Base-by-base conservation (phyloP, 176 grass and related monocot genomes). In the Juncus effusus region DNA sequence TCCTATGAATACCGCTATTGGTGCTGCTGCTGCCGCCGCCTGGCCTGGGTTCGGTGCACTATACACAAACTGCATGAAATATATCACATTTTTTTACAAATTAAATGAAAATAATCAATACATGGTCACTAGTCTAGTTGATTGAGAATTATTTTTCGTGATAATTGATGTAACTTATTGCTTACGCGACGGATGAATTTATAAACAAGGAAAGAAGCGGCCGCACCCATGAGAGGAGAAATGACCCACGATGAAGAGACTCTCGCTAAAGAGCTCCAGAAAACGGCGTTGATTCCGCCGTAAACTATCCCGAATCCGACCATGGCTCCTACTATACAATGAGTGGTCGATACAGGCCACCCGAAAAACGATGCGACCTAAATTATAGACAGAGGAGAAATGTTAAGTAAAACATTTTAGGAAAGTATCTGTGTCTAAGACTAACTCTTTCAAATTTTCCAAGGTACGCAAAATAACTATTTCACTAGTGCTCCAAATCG, bases 241-340 rank as follows among this genome's bases (percentile, higher is more conserved):
- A 99, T 87, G 65, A 87, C 76, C 94, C 94, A 93, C 19, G 94
- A 99, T 57, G 85, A 99, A 82, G 83, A 86, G 58, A 99, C 94
- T 77, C 83, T 89, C 13, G 94, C 94, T 86, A 99, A 82, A 2
- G 94, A 93, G 11, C 80, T 80, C 94, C 94, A 93, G 54, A 99
- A 99, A 67, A 93, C 85, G 40, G 94, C 94, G 74, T 73, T 63
- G 35, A 89, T 67, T 13, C 94, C 94, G 56, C 94, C 94, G 70
- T 82, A 90, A 10, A 75, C 83, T 12, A 99, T 64, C n/a, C 89
- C 94, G 64, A 99, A 99, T 58, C 88, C 94, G 56, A 99, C 94
- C 94, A 99, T 99, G n/a, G 94, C 94, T 16, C 94, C 94, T 39
- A 93, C 83, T 13, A 99, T 99, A 78, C 94, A 99, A 61, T 99